These are phyloP conservation scores for Ambrosiella cleistominuta DNA, from an alignment of 2,329 filamentous ascomycete species.

Conservation along the genomic window DNA sequence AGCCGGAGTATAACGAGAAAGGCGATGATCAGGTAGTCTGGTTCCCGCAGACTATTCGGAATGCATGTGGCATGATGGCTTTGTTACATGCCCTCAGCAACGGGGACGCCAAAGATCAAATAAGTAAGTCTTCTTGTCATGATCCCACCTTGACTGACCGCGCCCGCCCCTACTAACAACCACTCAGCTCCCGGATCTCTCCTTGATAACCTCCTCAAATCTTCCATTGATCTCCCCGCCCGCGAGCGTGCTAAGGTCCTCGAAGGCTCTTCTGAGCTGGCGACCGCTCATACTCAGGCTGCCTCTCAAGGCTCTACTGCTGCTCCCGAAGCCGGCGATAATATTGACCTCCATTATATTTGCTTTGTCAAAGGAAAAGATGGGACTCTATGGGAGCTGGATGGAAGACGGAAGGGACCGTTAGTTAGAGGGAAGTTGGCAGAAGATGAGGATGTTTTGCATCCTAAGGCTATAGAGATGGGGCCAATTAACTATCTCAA, in stretches of 20 bases:
- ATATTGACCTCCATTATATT: slow-evolving; percentile 88
- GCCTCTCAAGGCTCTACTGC: slow-evolving; percentile 61
- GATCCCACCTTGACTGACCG: neutral
- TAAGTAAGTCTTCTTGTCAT: slow-evolving; percentile 27
- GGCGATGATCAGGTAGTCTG: slow-evolving; percentile 64
- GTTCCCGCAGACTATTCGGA: slow-evolving; percentile 90
- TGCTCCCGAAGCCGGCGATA: slow-evolving; percentile 60
- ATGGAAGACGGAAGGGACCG: slow-evolving; percentile 40
- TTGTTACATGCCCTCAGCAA: slow-evolving; percentile 70
- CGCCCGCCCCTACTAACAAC: neutral
- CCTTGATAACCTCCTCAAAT: slow-evolving; percentile 46
- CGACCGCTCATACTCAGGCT: slow-evolving; percentile 60
- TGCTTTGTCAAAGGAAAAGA: slow-evolving; percentile 68
- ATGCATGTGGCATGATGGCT: slow-evolving; percentile 83
- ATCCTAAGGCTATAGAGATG: slow-evolving; percentile 54
- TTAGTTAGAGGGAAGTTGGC: slow-evolving; percentile 37
- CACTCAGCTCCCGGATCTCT: slow-evolving; percentile 30
- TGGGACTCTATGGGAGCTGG: slow-evolving; percentile 44
- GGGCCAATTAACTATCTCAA: slow-evolving; percentile 44
- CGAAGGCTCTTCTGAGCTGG: slow-evolving; percentile 59
- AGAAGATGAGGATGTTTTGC: slow-evolving; percentile 52
- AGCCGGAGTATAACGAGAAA: slow-evolving; percentile 45
- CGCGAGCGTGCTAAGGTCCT: slow-evolving; percentile 51
- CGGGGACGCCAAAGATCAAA: slow-evolving; percentile 46
- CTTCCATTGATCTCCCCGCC: slow-evolving; percentile 54